phyloP scores from a whole-genome alignment of 1,284 basidiomycete genomes.

The Leccinum subrobustum region DNA sequence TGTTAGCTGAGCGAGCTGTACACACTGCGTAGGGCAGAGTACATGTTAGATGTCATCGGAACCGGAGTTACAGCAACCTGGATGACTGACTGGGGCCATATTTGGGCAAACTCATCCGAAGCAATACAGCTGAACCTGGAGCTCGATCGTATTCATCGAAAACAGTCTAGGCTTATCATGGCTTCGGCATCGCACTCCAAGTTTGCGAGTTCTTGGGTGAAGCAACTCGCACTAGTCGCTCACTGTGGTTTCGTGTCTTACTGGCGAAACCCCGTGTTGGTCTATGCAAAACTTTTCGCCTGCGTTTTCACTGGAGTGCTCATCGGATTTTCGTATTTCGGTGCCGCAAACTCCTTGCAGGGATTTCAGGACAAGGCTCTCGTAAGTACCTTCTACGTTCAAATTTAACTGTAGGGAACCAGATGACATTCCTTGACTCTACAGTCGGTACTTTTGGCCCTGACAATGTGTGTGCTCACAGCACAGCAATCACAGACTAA shows the following conservation, averaged over 20 bases:
- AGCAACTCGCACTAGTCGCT: constrained; percentile 47
- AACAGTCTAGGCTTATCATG: background rate
- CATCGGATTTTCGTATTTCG: constrained; percentile 66
- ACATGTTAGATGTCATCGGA: constrained; percentile 66
- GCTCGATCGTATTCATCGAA: constrained; percentile 39
- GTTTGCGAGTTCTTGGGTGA: constrained; percentile 48
- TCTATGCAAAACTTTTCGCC: constrained; percentile 68
- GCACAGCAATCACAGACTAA: constrained; percentile 20
- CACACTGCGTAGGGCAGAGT: constrained; percentile 50
- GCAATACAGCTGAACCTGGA: constrained; percentile 31
- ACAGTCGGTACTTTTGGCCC: constrained; percentile 15
- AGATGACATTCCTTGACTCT: background rate
- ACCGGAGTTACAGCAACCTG: constrained; percentile 54
- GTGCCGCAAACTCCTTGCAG: constrained; percentile 59
- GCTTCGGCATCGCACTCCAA: constrained; percentile 37
- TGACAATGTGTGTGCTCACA: constrained; percentile 3
- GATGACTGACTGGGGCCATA: constrained; percentile 42
- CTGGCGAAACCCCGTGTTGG: constrained; percentile 65
- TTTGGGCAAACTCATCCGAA: constrained; percentile 44
- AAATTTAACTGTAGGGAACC: accelerated
- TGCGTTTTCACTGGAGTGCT: constrained; percentile 55
- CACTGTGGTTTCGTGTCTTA: constrained; percentile 36
- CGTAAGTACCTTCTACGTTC: constrained; percentile 9
- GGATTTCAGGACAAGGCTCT: constrained; percentile 85
- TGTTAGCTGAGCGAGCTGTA: background rate